phyloP scores from a whole-genome alignment of 1,284 basidiomycete species.

The Heterobasidion annosum region DNA sequence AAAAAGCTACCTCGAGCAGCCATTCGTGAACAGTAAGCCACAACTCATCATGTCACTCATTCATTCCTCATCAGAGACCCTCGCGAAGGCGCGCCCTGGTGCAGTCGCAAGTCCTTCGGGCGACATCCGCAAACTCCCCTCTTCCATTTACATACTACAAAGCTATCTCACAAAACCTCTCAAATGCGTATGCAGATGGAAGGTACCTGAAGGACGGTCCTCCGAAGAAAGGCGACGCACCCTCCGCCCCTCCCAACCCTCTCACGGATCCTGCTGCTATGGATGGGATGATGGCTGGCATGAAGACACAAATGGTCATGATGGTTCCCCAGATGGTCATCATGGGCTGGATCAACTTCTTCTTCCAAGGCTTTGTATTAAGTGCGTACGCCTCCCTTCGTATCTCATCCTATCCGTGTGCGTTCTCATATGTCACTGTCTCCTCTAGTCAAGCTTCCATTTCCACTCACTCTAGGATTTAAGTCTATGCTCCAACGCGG shows the following conservation, averaged over 20 bases:
- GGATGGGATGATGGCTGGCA: slow-evolving; percentile 98
- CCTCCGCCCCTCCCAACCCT: slow-evolving; percentile 55
- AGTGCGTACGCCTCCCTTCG: slow-evolving; percentile 50
- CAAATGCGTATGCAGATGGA: slow-evolving; percentile 64
- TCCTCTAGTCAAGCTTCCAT: slow-evolving; percentile 86
- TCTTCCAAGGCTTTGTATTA: slow-evolving; percentile 97
- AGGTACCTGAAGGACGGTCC: slow-evolving; percentile 82
- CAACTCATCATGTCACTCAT: background rate
- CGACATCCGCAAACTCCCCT: slow-evolving; percentile 73
- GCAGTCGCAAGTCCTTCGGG: slow-evolving; percentile 77
- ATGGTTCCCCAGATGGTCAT: slow-evolving; percentile 98
- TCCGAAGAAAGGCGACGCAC: slow-evolving; percentile 53
- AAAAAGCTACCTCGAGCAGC: slow-evolving; percentile 74
- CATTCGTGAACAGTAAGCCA: slow-evolving; percentile 85
- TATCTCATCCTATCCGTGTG: background rate
- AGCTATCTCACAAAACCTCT: slow-evolving; percentile 67
- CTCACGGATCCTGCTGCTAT: slow-evolving; percentile 86
- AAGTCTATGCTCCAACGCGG: slow-evolving; percentile 98
- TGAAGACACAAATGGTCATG: slow-evolving; percentile 99
- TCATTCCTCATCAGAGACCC: slow-evolving; percentile 2
- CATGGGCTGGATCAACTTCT: slow-evolving; percentile 99
- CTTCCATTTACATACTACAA: slow-evolving; percentile 69
- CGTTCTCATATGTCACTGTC: background rate
- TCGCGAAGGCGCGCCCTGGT: slow-evolving; percentile 68
- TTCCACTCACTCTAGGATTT: slow-evolving; percentile 95